Percentiles rank a stretch among this genome's conserved stretches.
These are phyloP conservation scores for Narthecium ossifragum DNA, from an alignment of 106 monocot genomes.

Conservation along the genomic window DNA sequence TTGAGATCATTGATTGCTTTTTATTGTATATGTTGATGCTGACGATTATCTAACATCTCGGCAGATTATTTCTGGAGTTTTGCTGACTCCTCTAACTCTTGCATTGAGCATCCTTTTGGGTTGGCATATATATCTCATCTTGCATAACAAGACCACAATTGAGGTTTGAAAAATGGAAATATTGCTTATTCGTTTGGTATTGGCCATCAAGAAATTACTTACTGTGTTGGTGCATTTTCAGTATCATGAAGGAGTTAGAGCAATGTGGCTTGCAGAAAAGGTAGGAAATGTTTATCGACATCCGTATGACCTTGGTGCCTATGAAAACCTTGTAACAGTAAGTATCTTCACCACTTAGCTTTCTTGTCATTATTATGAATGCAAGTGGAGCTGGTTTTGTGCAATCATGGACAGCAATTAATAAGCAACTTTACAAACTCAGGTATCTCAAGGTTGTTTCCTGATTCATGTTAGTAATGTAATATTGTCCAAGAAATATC, in stretches of 20 bases:
- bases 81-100: slow-evolving; percentile 72
- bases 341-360: slow-evolving; percentile 7
- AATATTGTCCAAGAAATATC: no score
- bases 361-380: neutral
- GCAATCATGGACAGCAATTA: no score
- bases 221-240: slow-evolving; percentile 21
- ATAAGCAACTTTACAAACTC: neutral
- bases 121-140: slow-evolving; percentile 89
- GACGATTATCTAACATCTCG: neutral
- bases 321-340: slow-evolving; percentile 84
- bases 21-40: neutral
- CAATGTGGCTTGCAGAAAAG: slow-evolving; percentile 89
- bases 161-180: slow-evolving; percentile 47
- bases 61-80: slow-evolving; percentile 87
- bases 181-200: neutral
- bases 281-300: slow-evolving; percentile 74
- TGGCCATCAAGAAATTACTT: slow-evolving; percentile 1
- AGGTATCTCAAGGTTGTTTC: neutral
- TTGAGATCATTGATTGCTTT: neutral
- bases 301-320: slow-evolving; percentile 93
- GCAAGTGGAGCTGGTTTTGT: neutral
- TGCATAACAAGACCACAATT: slow-evolving; percentile 96
- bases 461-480: no score
- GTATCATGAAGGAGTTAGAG: slow-evolving; percentile 99
- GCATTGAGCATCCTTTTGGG: slow-evolving; percentile 78